phyloP scores from a whole-genome alignment of 1,139 yeast species.

The Nakaseomyces nivariensis region DNA sequence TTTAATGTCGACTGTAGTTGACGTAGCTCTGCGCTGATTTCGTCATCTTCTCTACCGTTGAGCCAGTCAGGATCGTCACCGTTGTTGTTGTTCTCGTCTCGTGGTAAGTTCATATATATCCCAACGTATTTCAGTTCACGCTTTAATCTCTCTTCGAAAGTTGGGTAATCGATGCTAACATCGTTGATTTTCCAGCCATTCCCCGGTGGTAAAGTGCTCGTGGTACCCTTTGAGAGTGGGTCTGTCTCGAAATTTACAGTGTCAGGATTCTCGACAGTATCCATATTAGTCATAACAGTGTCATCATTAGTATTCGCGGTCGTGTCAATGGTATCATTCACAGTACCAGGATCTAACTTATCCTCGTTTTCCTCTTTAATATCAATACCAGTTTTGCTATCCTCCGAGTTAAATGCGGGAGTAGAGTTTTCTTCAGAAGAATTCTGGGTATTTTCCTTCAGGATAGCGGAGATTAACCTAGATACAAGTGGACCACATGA shows the following conservation, averaged over 20 bases:
- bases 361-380: constrained; percentile 23
- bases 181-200: constrained; percentile 40
- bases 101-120: constrained; percentile 58
- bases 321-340: constrained; percentile 8
- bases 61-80: constrained; percentile 50
- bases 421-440: constrained; percentile 7
- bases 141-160: constrained; percentile 78
- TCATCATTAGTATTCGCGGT: constrained; percentile 8
- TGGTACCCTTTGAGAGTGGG: constrained; percentile 16
- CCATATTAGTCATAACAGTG: constrained; percentile 6
- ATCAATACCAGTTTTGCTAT: constrained; percentile 7
- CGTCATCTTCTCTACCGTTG: constrained; percentile 83
- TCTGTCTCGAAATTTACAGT: constrained; percentile 4
- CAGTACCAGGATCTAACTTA: constrained; percentile 11
- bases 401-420: constrained; percentile 3
- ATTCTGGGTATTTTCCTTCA: constrained; percentile 27
- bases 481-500: constrained; percentile 92
- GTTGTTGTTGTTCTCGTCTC: constrained; percentile 26
- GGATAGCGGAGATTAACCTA: constrained; percentile 70
- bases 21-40: constrained; percentile 77
- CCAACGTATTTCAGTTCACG: constrained; percentile 88
- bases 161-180: constrained; percentile 54
- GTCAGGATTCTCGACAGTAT: constrained; percentile 10
- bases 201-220: constrained; percentile 36
- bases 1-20: constrained; percentile 58